Percentiles rank a stretch among this genome's conserved stretches.
These are phyloP conservation scores for Schizochytrium sp. DNA, from an alignment of 108 stramenopile genomes.

Conservation along the genomic window DNA sequence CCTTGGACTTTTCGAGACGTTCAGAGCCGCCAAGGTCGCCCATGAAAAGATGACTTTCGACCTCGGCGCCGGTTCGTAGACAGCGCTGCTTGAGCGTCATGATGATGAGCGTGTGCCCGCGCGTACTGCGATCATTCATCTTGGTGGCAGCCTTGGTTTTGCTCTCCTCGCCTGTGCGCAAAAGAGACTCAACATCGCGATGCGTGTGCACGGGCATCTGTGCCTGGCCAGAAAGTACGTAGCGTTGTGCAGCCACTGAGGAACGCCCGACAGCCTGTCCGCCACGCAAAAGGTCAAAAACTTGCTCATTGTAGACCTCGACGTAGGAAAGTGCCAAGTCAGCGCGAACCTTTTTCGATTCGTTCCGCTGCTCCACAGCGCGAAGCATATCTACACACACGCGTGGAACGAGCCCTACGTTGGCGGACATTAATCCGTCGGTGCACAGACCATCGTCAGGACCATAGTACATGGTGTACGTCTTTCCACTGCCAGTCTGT, in stretches of 20 bases:
- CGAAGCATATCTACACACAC: constrained; percentile 45
- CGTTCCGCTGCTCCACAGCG: constrained; percentile 25
- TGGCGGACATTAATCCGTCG: background rate
- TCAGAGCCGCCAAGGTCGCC: constrained; percentile 62
- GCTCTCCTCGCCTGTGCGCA: constrained; percentile 42
- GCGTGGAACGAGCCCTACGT: constrained; percentile 43
- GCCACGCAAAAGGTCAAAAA: constrained; percentile 47
- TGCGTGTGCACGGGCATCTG: constrained; percentile 34
- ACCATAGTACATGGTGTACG: constrained; percentile 61
- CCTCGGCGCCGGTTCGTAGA: constrained; percentile 24
- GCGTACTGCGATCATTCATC: constrained; percentile 57
- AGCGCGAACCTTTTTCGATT: constrained; percentile 26
- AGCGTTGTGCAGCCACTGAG: constrained; percentile 54
- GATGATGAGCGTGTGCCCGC: constrained; percentile 60
- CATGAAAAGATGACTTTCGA: constrained; percentile 47
- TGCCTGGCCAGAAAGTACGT: constrained; percentile 46
- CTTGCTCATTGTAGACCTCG: constrained; percentile 57
- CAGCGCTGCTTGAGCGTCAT: constrained; percentile 46
- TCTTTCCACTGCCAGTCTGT: constrained; percentile 63
- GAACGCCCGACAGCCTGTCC: constrained; percentile 43
- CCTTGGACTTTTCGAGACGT: constrained; percentile 52
- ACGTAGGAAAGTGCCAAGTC: constrained; percentile 44
- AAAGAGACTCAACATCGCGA: constrained; percentile 26
- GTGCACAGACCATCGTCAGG: background rate
- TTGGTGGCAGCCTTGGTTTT: constrained; percentile 57